Percentiles rank a stretch among this genome's conserved stretches.
Conservation (phyloP, 352 stramenopile genomes). For the Discostella stelligera region DNA sequence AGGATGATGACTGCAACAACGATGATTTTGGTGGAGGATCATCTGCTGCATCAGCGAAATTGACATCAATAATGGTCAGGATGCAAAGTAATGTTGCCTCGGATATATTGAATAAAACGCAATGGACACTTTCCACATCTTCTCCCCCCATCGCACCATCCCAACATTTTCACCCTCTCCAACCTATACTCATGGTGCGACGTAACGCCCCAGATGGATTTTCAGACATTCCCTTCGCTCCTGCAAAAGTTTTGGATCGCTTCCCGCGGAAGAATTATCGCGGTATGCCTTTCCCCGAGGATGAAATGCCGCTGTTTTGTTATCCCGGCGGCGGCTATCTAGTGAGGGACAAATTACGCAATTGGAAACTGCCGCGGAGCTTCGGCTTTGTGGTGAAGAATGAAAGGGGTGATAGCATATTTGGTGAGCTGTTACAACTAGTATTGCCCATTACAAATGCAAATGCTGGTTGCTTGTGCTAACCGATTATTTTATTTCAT, state of each 20-base stretch:
- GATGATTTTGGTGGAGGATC: slow-evolving; percentile 29
- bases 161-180: slow-evolving; percentile 20
- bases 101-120: slow-evolving; percentile 43
- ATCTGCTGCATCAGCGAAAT: background rate
- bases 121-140: slow-evolving; percentile 29
- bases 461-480: background rate
- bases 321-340: slow-evolving; percentile 77
- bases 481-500: too few relatives aligned
- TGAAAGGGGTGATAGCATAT: slow-evolving; percentile 78
- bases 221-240: slow-evolving; percentile 67
- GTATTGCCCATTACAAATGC: background rate
- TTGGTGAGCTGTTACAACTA: slow-evolving; percentile 52
- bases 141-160: background rate
- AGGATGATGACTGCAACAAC: slow-evolving; percentile 55
- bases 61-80: background rate
- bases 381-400: slow-evolving; percentile 84
- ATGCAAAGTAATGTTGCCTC: slow-evolving; percentile 21
- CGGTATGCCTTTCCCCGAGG: slow-evolving; percentile 74
- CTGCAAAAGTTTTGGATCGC: slow-evolving; percentile 71
- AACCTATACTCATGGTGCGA: slow-evolving; percentile 44
- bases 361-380: slow-evolving; percentile 66
- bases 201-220: slow-evolving; percentile 74
- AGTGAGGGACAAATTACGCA: slow-evolving; percentile 58
- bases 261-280: slow-evolving; percentile 81
- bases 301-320: slow-evolving; percentile 82